Evolutionary conservation across 495 filamentous ascomycete genomes (phyloP), one percentile per base, ranked within the genome.

Genomic region (Penicillium fimorum): DNA sequence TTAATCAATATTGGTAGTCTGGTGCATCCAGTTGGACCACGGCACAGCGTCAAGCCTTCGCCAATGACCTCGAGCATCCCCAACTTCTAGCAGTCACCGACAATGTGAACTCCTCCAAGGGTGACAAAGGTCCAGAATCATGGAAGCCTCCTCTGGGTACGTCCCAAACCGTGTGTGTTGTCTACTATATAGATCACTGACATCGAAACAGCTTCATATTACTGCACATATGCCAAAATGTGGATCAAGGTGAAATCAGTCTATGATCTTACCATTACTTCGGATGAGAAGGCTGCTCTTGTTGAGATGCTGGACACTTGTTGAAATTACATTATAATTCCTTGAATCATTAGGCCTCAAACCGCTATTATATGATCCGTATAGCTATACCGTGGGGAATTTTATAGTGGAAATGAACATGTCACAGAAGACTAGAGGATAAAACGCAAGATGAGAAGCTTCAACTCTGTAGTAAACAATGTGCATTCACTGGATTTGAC

Each of bases 11-110:
- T 25, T 4, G 11, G 10, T 54, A 79, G 76, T 76, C 69, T 38
- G 77, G 77, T 1, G 77, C 77, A 5, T 64, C 70, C 8, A 57
- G 55, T 18, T 79, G 81, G 88, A 87, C 88, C 0, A 85, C 86
- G 0, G 60, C 74, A 25, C 75, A 79, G 59, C 83, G 88, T 45
- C 72, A 84, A 57, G 62, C 75, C 2, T 90, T 88, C 61, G 88
- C 88, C 47, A 92, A 92, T 70, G 88, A 91, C 67, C 66, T 91
- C 40, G 75, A 67, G 0, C 79, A 83, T 37, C 88, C 88, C 0
- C 87, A 91, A 72, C 77, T 91, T 10, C 77, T 87, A 62, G 85
- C 88, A 4, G 87, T 92, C 46, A 91, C 88, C 0, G 86, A 87
- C 58, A 85, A 82, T 50, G 85, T 90, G 38, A 92, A 92, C 70